Base-by-base conservation (phyloP, 139 green algal genomes). In the Asterochloris erici region DNA sequence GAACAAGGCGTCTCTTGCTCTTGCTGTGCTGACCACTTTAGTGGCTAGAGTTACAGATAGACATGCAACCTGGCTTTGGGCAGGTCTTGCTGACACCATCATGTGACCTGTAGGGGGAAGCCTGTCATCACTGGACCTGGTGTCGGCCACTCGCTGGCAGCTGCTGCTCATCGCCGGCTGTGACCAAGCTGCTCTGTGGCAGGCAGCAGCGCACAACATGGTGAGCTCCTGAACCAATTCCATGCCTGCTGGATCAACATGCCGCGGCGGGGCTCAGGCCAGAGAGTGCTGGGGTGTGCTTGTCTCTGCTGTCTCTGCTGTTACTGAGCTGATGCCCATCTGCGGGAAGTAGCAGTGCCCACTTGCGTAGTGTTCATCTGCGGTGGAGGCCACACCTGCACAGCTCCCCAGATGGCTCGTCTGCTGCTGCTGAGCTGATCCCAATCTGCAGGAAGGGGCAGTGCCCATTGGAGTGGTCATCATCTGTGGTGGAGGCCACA, bases 121-220 rank as follows among this genome's bases (percentile, higher is more conserved):
- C 17, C 14, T 74, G 19, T 81, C 81, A 4, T 83, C 77, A 1
- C 71, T 83, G n/a, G 83, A 86, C 29, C 14, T 86, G 77, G 21
- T 83, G 77, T 63, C 60, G 17, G 27, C 23, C 15, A 76, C 29
- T 28, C n/a, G 62, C 14, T 76, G 47, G 28, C 73, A 13, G 28
- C 63, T 79, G 27, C 62, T 83, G 83, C 73, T 86, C n/a, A 38
- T 83, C 4, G 9, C 83, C 27, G 76, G 77, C 21, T 28, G 14
- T 54, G 26, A 26, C 12, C 23, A 54, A 54, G 63, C 62, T 28
- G 23, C 17, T 61, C 14, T 38, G 6, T 85, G 81, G 81, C 19
- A 17, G 12, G 74, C 28, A 21, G 74, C 74, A 38, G 81, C 63
- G 28, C 16, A 60, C 12, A 28, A 71, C 2, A 14, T 83, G 68